These are phyloP conservation scores for Diaporthe sp. DNA, from an alignment of 2,329 filamentous ascomycete genomes.

Conservation along the genomic window DNA sequence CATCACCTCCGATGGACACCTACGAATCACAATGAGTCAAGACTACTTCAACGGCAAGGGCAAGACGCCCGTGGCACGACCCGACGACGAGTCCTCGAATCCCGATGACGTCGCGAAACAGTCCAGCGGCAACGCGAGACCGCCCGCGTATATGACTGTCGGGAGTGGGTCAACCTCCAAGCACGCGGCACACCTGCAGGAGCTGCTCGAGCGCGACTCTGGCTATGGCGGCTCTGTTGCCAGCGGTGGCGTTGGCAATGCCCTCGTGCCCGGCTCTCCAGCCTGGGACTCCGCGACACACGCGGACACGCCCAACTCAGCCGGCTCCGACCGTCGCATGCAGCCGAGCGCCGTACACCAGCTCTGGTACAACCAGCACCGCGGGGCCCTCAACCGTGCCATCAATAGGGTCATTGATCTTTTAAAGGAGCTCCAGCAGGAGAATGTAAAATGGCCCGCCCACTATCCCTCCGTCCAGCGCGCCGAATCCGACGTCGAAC, in stretches of 20 bases:
- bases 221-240: slow-evolving; percentile 88
- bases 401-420: slow-evolving; percentile 90
- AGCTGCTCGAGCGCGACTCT: slow-evolving; percentile 87
- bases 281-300: slow-evolving; percentile 60
- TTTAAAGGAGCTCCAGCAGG: slow-evolving; percentile 85
- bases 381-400: slow-evolving; percentile 85
- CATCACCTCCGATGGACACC: slow-evolving; percentile 40
- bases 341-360: slow-evolving; percentile 91
- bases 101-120: slow-evolving; percentile 41
- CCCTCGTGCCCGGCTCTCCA: slow-evolving; percentile 54
- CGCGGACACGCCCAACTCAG: slow-evolving; percentile 58
- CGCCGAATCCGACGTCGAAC: slow-evolving; percentile 59
- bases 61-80: slow-evolving; percentile 56
- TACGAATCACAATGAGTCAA: slow-evolving; percentile 67
- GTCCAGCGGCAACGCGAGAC: slow-evolving; percentile 38
- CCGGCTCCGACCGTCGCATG: slow-evolving; percentile 74
- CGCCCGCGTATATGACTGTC: slow-evolving; percentile 82
- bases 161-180: slow-evolving; percentile 85
- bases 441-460: slow-evolving; percentile 93
- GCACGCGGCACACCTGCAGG: slow-evolving; percentile 84
- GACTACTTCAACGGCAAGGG: slow-evolving; percentile 70
- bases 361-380: slow-evolving; percentile 94
- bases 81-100: slow-evolving; percentile 44
- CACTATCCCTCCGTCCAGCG: slow-evolving; percentile 91
- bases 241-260: slow-evolving; percentile 65